Percentiles rank a stretch among this genome's conserved stretches.
Evolutionary conservation across 345 rosid genomes (phyloP).

Genomic region (Boechera stricta): DNA sequence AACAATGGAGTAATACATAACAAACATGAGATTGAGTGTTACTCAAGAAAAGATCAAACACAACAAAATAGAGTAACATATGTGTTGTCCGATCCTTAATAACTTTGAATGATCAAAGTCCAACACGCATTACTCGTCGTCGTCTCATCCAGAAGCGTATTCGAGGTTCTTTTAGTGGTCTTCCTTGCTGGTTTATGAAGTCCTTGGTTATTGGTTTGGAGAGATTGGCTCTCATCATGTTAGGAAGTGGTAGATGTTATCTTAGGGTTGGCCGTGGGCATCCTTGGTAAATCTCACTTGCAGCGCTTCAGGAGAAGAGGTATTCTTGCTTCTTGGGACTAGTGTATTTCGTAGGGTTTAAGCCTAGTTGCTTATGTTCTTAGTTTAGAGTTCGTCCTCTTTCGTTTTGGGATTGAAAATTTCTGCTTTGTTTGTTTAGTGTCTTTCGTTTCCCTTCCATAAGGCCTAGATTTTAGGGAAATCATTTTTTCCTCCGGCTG

Average conservation of each 20-base stretch:
- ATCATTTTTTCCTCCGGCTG: neutral
- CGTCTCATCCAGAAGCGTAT: neutral
- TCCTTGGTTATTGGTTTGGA: too few relatives aligned
- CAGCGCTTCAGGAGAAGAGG: neutral
- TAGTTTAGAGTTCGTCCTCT: neutral
- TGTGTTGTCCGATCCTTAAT: too few relatives aligned
- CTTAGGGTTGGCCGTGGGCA: neutral
- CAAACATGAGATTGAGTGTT: too few relatives aligned
- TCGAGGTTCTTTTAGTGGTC: neutral
- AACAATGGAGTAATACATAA: too few relatives aligned
- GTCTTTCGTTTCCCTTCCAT: too few relatives aligned
- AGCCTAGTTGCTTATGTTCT: neutral
- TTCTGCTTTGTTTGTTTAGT: neutral
- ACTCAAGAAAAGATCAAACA: too few relatives aligned
- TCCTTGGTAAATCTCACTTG: neutral
- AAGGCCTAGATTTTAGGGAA: neutral
- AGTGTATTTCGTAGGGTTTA: neutral
- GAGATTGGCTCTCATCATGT: neutral
- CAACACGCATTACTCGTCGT: neutral
- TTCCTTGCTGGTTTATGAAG: neutral
- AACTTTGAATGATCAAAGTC: too few relatives aligned
- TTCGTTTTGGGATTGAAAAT: neutral
- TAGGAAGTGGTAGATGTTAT: neutral
- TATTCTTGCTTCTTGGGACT: neutral
- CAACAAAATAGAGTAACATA: too few relatives aligned